Evolutionary conservation across 2,329 filamentous ascomycete species (phyloP), one percentile per base, ranked within the genome.

Genomic region (Botrytis deweyae): DNA sequence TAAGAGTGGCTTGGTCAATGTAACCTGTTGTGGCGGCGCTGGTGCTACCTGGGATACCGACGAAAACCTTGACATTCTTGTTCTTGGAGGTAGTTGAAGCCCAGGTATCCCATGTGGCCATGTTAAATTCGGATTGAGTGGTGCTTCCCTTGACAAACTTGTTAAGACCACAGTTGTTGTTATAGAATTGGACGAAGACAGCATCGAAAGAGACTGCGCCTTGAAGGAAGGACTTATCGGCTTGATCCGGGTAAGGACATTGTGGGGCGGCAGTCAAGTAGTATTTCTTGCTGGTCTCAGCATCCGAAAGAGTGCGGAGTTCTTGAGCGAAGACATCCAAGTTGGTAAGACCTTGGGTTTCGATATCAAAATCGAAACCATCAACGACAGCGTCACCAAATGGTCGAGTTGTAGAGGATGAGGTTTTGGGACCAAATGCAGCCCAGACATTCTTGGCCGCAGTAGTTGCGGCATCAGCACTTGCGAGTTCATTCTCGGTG

Each of bases 351-450:
- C n/a, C 42, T 55, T 33, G 25, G 0, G 16, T 44, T 44, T 70
- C 72, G 10, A 73, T 44, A 81, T 94, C 92, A 76, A 94, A 89
- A 82, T 94, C 92, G 81, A 94, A 93, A 9, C 92, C 92, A 80
- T 94, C 91, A 64, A 94, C 83, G 9, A 88, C 84, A 12, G 89
- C 88, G 20, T 83, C 82, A 72, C 90, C 90, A 80, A 94, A 94
- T 1, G 92, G 92, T 20, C 92, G 88, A 74, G 88, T 85, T 16
- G 83, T 83, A 1, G 81, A 82, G 22, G 58, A 58, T 55, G 82
- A 84, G 44, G 82, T 83, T 18, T 82, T 79, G 6, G 91, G 89
- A 3, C 92, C 92, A 80, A 93, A 94, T 75, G 90, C 91, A 71
- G 87, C 84, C 92, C 92, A 94, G 73, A 94, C 83, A 36, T 87